Base-by-base conservation (phyloP, 768 basidiomycete genomes). In the Chiua virens region DNA sequence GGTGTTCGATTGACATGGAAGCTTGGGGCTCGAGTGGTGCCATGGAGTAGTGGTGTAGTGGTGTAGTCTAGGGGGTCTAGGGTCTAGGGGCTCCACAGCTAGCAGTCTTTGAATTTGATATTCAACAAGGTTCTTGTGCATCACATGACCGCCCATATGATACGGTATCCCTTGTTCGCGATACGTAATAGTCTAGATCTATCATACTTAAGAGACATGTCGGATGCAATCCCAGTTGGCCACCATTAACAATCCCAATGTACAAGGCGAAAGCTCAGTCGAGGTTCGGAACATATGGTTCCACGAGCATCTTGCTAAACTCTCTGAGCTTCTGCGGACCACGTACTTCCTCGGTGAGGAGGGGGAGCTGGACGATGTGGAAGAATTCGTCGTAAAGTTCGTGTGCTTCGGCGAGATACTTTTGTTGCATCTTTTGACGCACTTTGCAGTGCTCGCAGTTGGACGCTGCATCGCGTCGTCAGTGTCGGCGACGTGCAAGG, bases 361-460 rank as follows among this genome's bases (percentile, higher is more conserved):
- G 73, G 3, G 97, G 97, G 42, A 99, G 80, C 67, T 88, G 84
- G 15, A 98, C 73, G 60, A 99, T 97, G 70, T 99, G 94, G 85
- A 98, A 99, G 69, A 96, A 97, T 61, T 97, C 93, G 70, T 92
- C 92, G 67, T 97, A 97, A 43, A 98, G 85, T 66, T 98, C 96
- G 71, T 97, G 92, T 15, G 96, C 95, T 73, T 98, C 97, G 42
- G 78, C 80, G 20, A 99, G 82, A 70, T 99, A 99, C 71, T 97
- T 98, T 72, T 97, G 94, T 72, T 98, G 94, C 96, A 98, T 98
- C 74, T 87, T 89, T 71, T 92, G 86, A 53, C 97, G 83, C 18
- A 98, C 94, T 46, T 79, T 78, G 71, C 97, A 99, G 70, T 98
- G 96, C 59, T 95, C 92, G 71, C 97, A 99, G 64, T 89, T 89